phyloP scores from a whole-genome alignment of 805 yeast genomes.

The Sugiyamaella chiloensis region DNA sequence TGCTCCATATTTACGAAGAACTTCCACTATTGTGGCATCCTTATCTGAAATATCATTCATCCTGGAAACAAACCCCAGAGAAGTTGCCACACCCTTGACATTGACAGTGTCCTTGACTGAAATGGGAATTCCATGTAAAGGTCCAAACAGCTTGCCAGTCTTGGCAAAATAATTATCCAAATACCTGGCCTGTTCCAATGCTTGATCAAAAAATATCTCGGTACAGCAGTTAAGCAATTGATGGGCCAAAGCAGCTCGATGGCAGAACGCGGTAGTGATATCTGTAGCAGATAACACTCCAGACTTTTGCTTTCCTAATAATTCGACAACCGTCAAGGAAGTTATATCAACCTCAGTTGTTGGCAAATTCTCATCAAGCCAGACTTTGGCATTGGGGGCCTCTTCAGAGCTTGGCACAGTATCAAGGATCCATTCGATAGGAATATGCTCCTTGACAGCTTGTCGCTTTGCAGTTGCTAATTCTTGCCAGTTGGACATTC shows the following conservation, averaged over 20 bases:
- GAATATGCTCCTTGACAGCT: slow-evolving; percentile 4
- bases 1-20: slow-evolving; percentile 51
- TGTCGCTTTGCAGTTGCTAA: neutral
- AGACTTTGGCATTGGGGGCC: slow-evolving; percentile 7
- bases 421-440: slow-evolving; percentile 11
- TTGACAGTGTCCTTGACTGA: slow-evolving; percentile 54
- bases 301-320: slow-evolving; percentile 39
- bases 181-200: slow-evolving; percentile 53
- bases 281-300: slow-evolving; percentile 43
- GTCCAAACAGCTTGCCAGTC: slow-evolving; percentile 52
- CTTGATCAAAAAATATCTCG: slow-evolving; percentile 52
- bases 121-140: slow-evolving; percentile 64
- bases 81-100: slow-evolving; percentile 33
- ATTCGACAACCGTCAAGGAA: slow-evolving; percentile 19
- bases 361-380: slow-evolving; percentile 11
- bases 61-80: neutral
- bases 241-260: slow-evolving; percentile 56
- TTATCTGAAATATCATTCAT: slow-evolving; percentile 14
- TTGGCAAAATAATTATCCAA: slow-evolving; percentile 49
- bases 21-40: slow-evolving; percentile 18
- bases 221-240: slow-evolving; percentile 42
- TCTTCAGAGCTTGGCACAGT: slow-evolving; percentile 9
- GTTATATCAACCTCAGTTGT: slow-evolving; percentile 6
- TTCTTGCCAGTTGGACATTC: neutral
- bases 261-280: slow-evolving; percentile 53